Conservation (phyloP, 805 yeast genomes). For the Starmera caribaea region DNA sequence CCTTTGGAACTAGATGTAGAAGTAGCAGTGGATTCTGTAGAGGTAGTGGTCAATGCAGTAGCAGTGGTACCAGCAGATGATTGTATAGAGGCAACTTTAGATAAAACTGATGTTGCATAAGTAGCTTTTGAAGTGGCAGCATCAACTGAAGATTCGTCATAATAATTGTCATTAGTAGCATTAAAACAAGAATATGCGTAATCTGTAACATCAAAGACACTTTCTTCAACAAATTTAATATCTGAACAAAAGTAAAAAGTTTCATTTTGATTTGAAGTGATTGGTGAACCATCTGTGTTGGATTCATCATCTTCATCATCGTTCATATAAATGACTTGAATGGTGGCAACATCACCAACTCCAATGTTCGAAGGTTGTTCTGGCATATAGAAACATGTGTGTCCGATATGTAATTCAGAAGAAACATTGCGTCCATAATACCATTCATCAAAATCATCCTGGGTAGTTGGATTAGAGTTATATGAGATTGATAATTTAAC, state of each 20-base stretch:
- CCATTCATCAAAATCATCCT: constrained; percentile 31
- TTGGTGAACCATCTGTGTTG: constrained; percentile 19
- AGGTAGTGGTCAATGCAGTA: constrained; percentile 7
- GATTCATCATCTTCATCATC: constrained; percentile 17
- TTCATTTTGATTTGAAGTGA: constrained; percentile 26
- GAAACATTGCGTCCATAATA: constrained; percentile 28
- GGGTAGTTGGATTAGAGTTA: constrained; percentile 26
- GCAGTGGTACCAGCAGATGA: constrained; percentile 8
- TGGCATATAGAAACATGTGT: constrained; percentile 36
- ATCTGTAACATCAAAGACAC: constrained; percentile 26
- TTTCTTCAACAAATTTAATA: constrained; percentile 31
- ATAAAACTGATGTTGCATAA: constrained; percentile 9
- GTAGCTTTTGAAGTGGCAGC: constrained; percentile 14
- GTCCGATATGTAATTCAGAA: constrained; percentile 32
- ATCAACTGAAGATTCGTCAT: constrained; percentile 21
- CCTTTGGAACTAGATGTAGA: constrained; percentile 6
- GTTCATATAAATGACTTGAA: constrained; percentile 32
- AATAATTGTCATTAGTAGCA: constrained; percentile 29
- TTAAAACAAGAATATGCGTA: constrained; percentile 31
- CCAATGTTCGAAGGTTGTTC: constrained; percentile 28
- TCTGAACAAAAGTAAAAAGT: constrained; percentile 39
- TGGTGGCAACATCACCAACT: constrained; percentile 33
- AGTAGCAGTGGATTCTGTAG: constrained; percentile 6
- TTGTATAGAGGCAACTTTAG: constrained; percentile 10
- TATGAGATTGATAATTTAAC: constrained; percentile 32